Percentiles rank a stretch among this genome's conserved stretches.
phyloP scores from a whole-genome alignment of 2,329 filamentous ascomycete genomes.

The Cladophialophora chaetospira region DNA sequence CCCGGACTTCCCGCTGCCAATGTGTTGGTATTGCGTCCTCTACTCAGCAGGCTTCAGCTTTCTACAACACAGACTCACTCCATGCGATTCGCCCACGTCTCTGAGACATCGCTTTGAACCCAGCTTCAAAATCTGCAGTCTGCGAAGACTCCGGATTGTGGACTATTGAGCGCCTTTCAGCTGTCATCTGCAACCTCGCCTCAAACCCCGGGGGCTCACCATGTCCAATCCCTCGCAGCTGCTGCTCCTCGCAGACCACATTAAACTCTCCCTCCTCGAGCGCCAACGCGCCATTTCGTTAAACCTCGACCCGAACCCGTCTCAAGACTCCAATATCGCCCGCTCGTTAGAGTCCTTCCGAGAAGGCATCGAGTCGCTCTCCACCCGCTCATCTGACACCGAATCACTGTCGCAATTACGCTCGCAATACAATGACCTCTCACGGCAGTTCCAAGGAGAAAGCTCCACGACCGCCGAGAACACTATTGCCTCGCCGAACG shows the following conservation, averaged over 20 bases:
- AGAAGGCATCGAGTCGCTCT: constrained; percentile 72
- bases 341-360: constrained; percentile 84
- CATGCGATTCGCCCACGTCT: constrained; percentile 15
- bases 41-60: no score
- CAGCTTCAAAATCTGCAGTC: not conserved
- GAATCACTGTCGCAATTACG: constrained; percentile 60
- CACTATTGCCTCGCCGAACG: constrained; percentile 61
- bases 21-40: no score
- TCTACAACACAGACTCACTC: not conserved
- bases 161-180: not conserved
- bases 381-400: constrained; percentile 42
- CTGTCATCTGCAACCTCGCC: not conserved
- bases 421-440: constrained; percentile 74
- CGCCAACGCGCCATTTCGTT: constrained; percentile 81
- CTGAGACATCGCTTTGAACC: constrained; percentile 4
- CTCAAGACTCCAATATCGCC: constrained; percentile 85
- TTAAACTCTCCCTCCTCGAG: constrained; percentile 93
- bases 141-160: not conserved
- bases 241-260: constrained; percentile 90
- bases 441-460: constrained; percentile 75
- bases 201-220: constrained; percentile 31
- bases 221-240: constrained; percentile 69
- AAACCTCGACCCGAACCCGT: constrained; percentile 69
- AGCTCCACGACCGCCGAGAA: constrained; percentile 52
- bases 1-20: no score